Percentiles rank a stretch among this genome's conserved stretches.
Conservation (phyloP, 2,329 filamentous ascomycete genomes). For the Phyllosticta capitalensis region DNA sequence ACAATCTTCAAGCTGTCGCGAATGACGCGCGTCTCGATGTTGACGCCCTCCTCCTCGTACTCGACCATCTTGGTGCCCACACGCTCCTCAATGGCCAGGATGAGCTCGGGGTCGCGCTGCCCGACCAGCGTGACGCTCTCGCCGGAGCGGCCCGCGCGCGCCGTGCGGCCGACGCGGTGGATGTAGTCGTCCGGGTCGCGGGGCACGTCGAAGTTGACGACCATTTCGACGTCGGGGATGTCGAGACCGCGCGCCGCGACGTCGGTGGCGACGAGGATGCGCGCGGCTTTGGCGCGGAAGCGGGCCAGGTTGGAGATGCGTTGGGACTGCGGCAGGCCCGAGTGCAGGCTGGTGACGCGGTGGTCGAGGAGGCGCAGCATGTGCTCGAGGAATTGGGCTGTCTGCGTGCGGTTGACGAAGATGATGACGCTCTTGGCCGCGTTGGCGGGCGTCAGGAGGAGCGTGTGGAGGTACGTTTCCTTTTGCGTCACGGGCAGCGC, state of each 20-base stretch:
- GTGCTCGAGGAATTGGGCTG: slow-evolving; percentile 82
- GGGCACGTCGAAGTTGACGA: slow-evolving; percentile 92
- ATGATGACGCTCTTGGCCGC: slow-evolving; percentile 71
- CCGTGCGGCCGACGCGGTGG: slow-evolving; percentile 89
- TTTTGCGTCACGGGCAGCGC: slow-evolving; percentile 86
- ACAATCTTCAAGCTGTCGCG: slow-evolving; percentile 80
- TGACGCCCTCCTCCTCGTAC: slow-evolving; percentile 85
- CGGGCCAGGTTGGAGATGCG: slow-evolving; percentile 79
- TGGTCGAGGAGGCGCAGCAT: slow-evolving; percentile 77
- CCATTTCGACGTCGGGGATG: slow-evolving; percentile 82
- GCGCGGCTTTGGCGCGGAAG: slow-evolving; percentile 80
- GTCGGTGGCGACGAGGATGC: slow-evolving; percentile 89
- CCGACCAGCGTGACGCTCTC: slow-evolving; percentile 82
- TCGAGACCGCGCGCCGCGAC: slow-evolving; percentile 91
- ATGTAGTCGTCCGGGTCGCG: slow-evolving; percentile 97
- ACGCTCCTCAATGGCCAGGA: slow-evolving; percentile 80
- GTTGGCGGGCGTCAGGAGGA: slow-evolving; percentile 73
- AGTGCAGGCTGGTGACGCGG: slow-evolving; percentile 85
- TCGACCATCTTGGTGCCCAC: slow-evolving; percentile 72
- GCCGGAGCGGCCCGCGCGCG: slow-evolving; percentile 76
- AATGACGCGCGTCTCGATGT: slow-evolving; percentile 81
- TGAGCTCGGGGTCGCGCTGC: slow-evolving; percentile 81
- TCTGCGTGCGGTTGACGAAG: slow-evolving; percentile 87
- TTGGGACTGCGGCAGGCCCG: slow-evolving; percentile 72
- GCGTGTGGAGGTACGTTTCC: slow-evolving; percentile 86